These are phyloP conservation scores for Ganoderma sinense DNA, from an alignment of 1,284 basidiomycete genomes.

Conservation along the genomic window DNA sequence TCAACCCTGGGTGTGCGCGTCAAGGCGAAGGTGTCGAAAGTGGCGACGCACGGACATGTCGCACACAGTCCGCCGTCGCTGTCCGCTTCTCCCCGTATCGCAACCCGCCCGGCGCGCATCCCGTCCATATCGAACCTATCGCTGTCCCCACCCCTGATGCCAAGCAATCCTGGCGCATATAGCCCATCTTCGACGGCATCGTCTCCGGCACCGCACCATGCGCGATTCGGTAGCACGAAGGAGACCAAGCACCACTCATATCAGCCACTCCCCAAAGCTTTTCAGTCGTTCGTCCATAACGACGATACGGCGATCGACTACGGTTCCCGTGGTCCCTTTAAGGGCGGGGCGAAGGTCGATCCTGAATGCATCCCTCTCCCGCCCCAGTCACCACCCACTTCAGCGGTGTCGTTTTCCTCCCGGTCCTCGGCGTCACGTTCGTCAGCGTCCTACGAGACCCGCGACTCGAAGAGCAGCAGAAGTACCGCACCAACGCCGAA, in stretches of 20 bases:
- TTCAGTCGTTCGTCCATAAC: slow-evolving; percentile 33
- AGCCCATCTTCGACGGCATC: slow-evolving; percentile 32
- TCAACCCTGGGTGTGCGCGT: slow-evolving; percentile 34
- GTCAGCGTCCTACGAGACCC: slow-evolving; percentile 48
- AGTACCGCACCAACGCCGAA: slow-evolving; percentile 43
- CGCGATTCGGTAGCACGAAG: slow-evolving; percentile 33
- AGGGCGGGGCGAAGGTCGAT: slow-evolving; percentile 52
- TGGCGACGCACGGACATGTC: slow-evolving; percentile 25
- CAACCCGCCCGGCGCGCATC: slow-evolving; percentile 34
- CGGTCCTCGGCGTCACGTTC: slow-evolving; percentile 67
- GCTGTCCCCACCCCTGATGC: slow-evolving; percentile 34
- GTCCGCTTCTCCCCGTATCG: slow-evolving; percentile 31
- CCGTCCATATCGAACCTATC: slow-evolving; percentile 38
- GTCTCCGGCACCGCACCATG: slow-evolving; percentile 16
- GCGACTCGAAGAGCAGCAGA: slow-evolving; percentile 44
- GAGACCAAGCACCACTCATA: slow-evolving; percentile 34
- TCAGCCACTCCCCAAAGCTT: slow-evolving; percentile 31
- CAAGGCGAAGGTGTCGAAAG: slow-evolving; percentile 39
- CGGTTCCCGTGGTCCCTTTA: slow-evolving; percentile 20
- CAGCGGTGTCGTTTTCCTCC: slow-evolving; percentile 75
- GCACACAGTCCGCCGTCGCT: slow-evolving; percentile 30
- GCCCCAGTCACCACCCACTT: slow-evolving; percentile 72
- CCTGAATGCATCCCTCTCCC: slow-evolving; percentile 62
- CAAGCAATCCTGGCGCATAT: slow-evolving; percentile 24
- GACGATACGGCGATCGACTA: slow-evolving; percentile 43